Percentiles rank a stretch among this genome's conserved stretches.
These are phyloP conservation scores for Aspergillus affinis DNA, from an alignment of 495 filamentous ascomycete genomes.

Conservation along the genomic window DNA sequence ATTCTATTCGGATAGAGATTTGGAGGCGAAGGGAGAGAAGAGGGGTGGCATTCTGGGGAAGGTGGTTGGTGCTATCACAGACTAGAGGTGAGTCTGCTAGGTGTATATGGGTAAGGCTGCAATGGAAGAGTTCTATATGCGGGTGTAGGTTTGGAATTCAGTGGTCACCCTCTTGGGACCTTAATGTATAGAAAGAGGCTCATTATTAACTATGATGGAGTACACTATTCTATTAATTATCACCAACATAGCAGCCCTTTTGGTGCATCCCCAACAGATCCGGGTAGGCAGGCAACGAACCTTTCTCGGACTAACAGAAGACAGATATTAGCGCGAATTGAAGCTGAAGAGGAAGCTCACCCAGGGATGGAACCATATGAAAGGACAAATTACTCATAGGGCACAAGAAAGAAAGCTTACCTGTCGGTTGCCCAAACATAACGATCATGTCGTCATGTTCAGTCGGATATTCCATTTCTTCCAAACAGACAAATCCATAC, in stretches of 20 bases:
- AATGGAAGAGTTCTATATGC: too few species aligned
- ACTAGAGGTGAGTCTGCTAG: not conserved
- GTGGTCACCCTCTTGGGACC: too few species aligned
- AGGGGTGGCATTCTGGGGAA: conserved; percentile 4
- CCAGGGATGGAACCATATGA: too few species aligned
- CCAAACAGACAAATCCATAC: not conserved
- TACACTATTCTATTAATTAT: not conserved
- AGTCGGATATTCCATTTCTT: not conserved
- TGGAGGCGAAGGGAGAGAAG: conserved; percentile 17
- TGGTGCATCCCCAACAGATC: not conserved
- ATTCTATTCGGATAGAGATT: conserved; percentile 19
- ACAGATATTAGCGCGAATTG: not conserved
- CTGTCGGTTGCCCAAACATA: not conserved
- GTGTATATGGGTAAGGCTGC: too few species aligned
- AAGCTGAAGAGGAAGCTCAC: not conserved
- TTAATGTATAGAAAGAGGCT: too few species aligned
- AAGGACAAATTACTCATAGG: not conserved
- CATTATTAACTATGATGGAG: too few species aligned
- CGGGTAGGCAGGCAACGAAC: not conserved
- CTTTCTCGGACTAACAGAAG: not conserved
- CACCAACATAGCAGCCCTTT: not conserved
- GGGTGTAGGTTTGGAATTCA: too few species aligned
- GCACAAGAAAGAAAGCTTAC: not conserved
- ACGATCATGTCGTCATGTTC: conserved; percentile 1
- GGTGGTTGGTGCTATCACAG: conserved; percentile 4